These are phyloP conservation scores for Geotrichum reessii DNA, from an alignment of 1,139 yeast species.

Conservation along the genomic window DNA sequence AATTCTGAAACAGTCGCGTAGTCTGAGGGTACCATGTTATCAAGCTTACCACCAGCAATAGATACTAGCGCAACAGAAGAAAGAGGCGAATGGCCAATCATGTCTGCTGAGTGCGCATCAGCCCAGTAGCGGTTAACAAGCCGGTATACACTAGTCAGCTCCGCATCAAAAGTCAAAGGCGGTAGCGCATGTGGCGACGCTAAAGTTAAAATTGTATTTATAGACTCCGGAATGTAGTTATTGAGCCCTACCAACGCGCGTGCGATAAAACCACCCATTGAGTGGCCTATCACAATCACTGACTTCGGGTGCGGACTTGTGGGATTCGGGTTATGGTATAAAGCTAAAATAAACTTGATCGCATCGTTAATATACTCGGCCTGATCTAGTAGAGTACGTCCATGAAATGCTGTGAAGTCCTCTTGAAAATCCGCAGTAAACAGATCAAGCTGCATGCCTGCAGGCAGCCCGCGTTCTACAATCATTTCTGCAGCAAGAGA, in stretches of 20 bases:
- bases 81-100: conserved; percentile 29
- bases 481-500: conserved; percentile 45
- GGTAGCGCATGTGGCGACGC: conserved; percentile 93
- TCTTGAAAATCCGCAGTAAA: conserved; percentile 92
- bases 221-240: conserved; percentile 62
- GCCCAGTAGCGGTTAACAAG: conserved; percentile 80
- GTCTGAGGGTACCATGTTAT: conserved; percentile 85
- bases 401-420: conserved; percentile 95
- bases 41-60: conserved; percentile 86
- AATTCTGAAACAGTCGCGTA: conserved; percentile 72
- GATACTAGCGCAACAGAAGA: conserved; percentile 45
- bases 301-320: conserved; percentile 48
- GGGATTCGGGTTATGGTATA: conserved; percentile 42
- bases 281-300: conserved; percentile 81
- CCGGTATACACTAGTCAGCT: conserved; percentile 66
- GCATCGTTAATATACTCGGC: conserved; percentile 94
- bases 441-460: conserved; percentile 48
- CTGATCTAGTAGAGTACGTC: conserved; percentile 86
- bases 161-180: conserved; percentile 95
- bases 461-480: conserved; percentile 3
- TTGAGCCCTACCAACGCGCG: conserved; percentile 74
- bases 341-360: conserved; percentile 59
- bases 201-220: conserved; percentile 78
- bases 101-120: conserved; percentile 43
- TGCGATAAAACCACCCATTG: conserved; percentile 96